Base-by-base conservation (phyloP, 768 basidiomycete genomes). In the Cystobasidium ongulense region DNA sequence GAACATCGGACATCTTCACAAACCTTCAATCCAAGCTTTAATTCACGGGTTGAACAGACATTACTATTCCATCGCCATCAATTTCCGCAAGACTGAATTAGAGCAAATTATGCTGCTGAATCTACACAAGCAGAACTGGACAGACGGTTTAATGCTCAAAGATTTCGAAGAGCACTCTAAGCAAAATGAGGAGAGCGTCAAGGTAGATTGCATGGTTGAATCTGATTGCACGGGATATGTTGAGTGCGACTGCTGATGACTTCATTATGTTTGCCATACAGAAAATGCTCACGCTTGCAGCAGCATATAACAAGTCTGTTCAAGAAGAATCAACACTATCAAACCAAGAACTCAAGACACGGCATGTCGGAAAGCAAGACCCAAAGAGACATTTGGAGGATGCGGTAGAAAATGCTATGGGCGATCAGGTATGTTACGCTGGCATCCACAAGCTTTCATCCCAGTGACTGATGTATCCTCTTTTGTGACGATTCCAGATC, bases 41-140 rank as follows among this genome's bases (percentile, higher is more conserved):
- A 96, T 99, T 76, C 95, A 99, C 79, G 95, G 95, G 53, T 84
- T 99, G 76, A 99, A 99, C 81, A 86, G 95, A 76, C 94, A 97
- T 83, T 99, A 99, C 81, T 99, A 99, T 84, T 91, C 89, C 63
- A 93, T 99, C 76, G 92, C 90, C 7, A 95, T 99, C 75, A 93
- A 95, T 81, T 98, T 98, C 83, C 88, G 94, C 77, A 98, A 98
- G 85, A 97, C 94, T 33, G 95, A 97, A 80, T 86, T 95, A 1
- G 96, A 99, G 82, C 96, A 99, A 81, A 87, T 90, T 21, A 99
- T 99, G 96, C 82, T 99, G 77, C 92, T 98, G 90, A 99, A 98
- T 81, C 83, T 99, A 78, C 96, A 99, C 84, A 98, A 98, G 82
- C 86, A 92, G 78, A 95, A 96, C 80, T 99, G 96, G 96, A 98